Evolutionary conservation across 768 basidiomycete genomes (phyloP), one percentile per base, ranked within the genome.

Genomic region (Suillus placidus): DNA sequence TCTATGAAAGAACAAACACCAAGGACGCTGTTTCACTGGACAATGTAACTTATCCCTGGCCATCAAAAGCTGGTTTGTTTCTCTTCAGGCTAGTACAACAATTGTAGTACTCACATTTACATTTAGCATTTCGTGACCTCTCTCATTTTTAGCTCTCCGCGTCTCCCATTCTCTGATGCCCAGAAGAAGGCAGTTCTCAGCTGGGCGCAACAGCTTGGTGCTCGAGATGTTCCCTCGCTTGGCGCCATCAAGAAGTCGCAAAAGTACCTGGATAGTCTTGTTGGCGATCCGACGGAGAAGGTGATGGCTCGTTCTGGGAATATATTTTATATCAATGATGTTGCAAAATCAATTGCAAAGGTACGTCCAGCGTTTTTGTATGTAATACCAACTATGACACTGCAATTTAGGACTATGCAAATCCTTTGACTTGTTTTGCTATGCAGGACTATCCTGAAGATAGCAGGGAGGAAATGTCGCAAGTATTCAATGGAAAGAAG

Each of bases 61-160:
- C 65, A 47, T 62, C 52, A 26, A 62, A 52, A 56, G 52, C 7
- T n/a, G 20, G 65, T 66, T 18, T 38, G 65, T 57, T 23, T 35
- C 18, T 34, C 23, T n/a, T 52, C 30, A 62, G 51, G 66, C 13
- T 13, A 2, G 23, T 7, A 40, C 4, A 3, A 60, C 80, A 4
- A 47, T 47, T 47, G 45, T 23, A n/a, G n/a, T 12, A 9, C n/a
- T 47, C 3, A 47, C 2, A 23, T 23, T 12, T 10, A n/a, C 45
- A 47, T 47, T 10, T 16, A 78, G 74, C 67, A 73, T 43, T 75
- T 78, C 56, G 60, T 71, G 6, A 78, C 72, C 0, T 69, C 74
- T 38, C 58, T 78, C 12, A 64, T 80, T 7, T 80, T 80, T 60
- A 75, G 71, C 45, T 79, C 76, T 1, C 71, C 77, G n/a, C n/a